Base-by-base conservation (phyloP, 2,329 filamentous ascomycete genomes). In the Aureobasidium sp. region DNA sequence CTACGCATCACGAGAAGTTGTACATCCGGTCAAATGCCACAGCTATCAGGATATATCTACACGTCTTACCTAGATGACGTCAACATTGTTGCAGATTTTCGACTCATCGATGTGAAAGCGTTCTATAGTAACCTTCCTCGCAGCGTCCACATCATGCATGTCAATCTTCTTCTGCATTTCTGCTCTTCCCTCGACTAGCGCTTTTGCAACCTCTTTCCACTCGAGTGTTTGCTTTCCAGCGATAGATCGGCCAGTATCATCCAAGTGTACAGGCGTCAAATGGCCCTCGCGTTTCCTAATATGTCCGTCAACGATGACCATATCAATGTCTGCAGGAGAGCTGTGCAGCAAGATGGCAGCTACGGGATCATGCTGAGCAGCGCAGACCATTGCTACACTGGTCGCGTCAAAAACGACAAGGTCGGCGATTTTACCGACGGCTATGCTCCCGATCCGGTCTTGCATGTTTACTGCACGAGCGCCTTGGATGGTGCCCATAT, bases 401-500 rank as follows among this genome's bases (percentile, higher is more conserved):
- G 70, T 45, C 0, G 70, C 72, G 64, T 80, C 77, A 55, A 81
- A 81, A 0, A 83, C 70, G 2, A 80, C 71, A 0, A 84, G 63
- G 68, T 83, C 81, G 1, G 80, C 80, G 37, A 71, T 69, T 64
- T 77, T 77, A 0, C 79, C 79, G 14, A 75, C 76, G n/a, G 69
- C 70, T 42, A 84, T 71, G 20, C 73, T 76, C 0, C 80, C 80
- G 27, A 81, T 71, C 48, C 75, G 66, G 11, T 73, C 67, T 22
- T 73, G 72, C 73, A 80, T 72, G 1, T 76, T 72, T 3, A 76
- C 68, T 0, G 78, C 77, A 61, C 73, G 69, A 0, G 79, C 79
- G 0, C 78, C 79, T 1, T 72, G 70, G n/a, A 82, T 73, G 0
- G 79, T 82, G 0, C 72, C 79, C 6, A 82, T 73, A 64, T 82